Evolutionary conservation across 306 rosid species (phyloP), one percentile per base, ranked within the genome.

Genomic region (Dryas alaskensis): DNA sequence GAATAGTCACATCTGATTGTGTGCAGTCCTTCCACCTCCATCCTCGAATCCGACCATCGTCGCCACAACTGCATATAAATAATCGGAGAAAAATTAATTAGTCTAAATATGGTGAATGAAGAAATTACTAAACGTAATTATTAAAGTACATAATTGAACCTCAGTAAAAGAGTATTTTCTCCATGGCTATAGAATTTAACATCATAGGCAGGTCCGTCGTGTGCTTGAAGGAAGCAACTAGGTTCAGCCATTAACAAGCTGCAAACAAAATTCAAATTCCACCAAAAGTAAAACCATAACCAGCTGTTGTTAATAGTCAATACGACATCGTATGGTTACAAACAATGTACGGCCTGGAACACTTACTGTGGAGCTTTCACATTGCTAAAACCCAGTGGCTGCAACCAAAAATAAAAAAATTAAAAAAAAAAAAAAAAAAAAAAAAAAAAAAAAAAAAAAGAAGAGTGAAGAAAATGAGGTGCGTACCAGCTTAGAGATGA

Each of bases 21-120:
- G 76, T 64, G 76, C 90, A 88, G 39, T 89, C 92, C 68, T 79
- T 87, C 97, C 97, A 91, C 72, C 80, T 89, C 98, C 97, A 93
- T 77, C 96, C 97, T 59, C 84, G 90, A 73, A 91, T 86, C 62
- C 87, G 87, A 37, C 97, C 98, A 75, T 94, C 98, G 70, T 93
- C 98, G 3, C 97, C 98, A n/a, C 98, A 91, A 68, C 97, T 91
- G 80, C 74, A 80, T 52, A 45, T 37, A 19, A 75, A 52, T 55
- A 69, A 63, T 61, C 70, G 47, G 22, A 4, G 40, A 12, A 46
- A 54, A 37, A 27, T 2, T 19, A 60, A 51, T 5, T 13, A 46
- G 46, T 31, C 19, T 1, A 22, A 40, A 8, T 11, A 16, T 13
- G 42, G 3, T 22, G 47, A 50, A n/a, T 17, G 5, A 10, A 3